Percentiles rank a stretch among this genome's conserved stretches.
Evolutionary conservation across 305 asterid genomes (phyloP).

Genomic region (Salvia sclarea): DNA sequence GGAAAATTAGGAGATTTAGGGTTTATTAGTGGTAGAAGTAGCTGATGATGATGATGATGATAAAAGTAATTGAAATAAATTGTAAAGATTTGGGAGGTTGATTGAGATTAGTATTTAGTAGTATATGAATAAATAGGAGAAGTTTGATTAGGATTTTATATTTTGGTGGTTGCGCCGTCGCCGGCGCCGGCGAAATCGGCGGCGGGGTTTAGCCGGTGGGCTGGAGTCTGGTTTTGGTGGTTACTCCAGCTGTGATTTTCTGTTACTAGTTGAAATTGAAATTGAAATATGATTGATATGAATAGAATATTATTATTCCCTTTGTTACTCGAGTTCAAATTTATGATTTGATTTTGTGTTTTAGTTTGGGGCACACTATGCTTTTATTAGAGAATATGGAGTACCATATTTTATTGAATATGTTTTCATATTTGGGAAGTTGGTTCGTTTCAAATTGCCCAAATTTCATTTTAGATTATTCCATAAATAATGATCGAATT

Average conservation of each 20-base stretch:
- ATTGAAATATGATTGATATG: background rate
- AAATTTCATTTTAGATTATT: too few species aligned
- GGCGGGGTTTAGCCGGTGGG: background rate
- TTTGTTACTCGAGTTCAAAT: background rate
- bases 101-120: background rate
- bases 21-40: background rate
- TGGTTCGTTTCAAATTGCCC: too few species aligned
- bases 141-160: background rate
- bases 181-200: background rate
- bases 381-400: too few species aligned
- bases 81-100: background rate
- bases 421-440: too few species aligned
- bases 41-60: background rate
- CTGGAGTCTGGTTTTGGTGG: constrained; percentile 39
- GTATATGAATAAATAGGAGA: background rate
- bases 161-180: background rate
- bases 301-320: constrained; percentile 11
- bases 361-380: too few species aligned
- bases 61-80: constrained; percentile 20
- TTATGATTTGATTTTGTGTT: background rate
- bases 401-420: too few species aligned
- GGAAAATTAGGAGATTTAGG: background rate
- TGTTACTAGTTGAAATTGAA: background rate
- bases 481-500: too few species aligned
- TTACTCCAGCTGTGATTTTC: constrained; percentile 21